These are phyloP conservation scores for Euclidium syriacum DNA, from an alignment of 345 rosid genomes.

Conservation along the genomic window DNA sequence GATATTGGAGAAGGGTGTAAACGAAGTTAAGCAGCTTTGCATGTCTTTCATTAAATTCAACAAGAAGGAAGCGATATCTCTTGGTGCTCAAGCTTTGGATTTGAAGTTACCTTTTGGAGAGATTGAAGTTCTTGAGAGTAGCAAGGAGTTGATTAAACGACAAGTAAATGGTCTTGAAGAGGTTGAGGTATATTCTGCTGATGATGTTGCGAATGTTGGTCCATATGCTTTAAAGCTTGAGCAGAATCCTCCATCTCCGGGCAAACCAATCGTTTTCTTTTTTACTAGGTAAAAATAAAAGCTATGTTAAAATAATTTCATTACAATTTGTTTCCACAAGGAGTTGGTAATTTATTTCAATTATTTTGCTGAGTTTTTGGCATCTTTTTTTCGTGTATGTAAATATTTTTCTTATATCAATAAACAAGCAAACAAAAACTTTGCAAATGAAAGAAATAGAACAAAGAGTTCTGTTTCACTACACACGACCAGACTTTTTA, in stretches of 20 bases:
- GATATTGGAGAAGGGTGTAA: conserved; percentile 55
- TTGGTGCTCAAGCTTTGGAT: conserved; percentile 72
- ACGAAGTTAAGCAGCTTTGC: conserved; percentile 57
- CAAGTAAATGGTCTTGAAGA: conserved; percentile 69
- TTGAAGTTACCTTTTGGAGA: conserved; percentile 84
- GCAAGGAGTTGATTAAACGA: conserved; percentile 71
- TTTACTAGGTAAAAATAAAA: conserved; percentile 45
- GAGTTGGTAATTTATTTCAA: too few species aligned
- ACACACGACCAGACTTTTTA: too few species aligned
- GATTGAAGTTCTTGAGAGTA: conserved; percentile 67
- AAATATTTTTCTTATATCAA: too few species aligned
- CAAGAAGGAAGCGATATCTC: conserved; percentile 62
- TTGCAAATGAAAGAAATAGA: too few species aligned
- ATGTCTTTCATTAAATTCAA: conserved; percentile 92
- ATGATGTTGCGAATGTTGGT: conserved; percentile 50
- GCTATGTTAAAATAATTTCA: too few species aligned
- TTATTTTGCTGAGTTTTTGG: too few species aligned
- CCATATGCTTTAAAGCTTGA: conserved; percentile 40
- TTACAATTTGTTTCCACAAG: too few species aligned
- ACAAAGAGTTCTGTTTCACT: too few species aligned
- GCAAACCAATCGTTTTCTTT: conserved; percentile 75
- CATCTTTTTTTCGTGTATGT: too few species aligned
- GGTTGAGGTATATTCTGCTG: conserved; percentile 52
- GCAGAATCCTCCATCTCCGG: conserved; percentile 81
- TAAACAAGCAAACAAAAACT: too few species aligned